These are phyloP conservation scores for Kluyveromyces marxianus DNA, from an alignment of 1,139 yeast genomes.

Conservation along the genomic window DNA sequence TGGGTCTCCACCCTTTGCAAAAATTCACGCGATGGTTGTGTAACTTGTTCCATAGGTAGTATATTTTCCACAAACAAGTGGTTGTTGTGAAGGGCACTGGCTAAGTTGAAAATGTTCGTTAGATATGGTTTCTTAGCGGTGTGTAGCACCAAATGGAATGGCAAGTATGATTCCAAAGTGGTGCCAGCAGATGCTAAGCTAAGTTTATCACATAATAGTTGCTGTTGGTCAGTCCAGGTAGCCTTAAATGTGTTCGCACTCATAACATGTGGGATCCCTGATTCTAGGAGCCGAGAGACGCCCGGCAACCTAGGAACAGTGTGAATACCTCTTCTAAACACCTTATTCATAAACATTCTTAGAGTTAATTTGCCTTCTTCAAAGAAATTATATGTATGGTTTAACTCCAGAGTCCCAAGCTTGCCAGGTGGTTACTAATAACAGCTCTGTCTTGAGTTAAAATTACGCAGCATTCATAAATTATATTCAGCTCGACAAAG, in stretches of 20 bases:
- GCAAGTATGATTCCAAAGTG: conserved; percentile 66
- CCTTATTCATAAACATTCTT: neutral
- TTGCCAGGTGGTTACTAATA: too few relatives aligned
- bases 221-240: conserved; percentile 82
- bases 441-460: too few relatives aligned
- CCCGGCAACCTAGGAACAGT: conserved; percentile 54
- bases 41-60: conserved; percentile 27
- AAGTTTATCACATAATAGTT: conserved; percentile 56
- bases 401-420: too few relatives aligned
- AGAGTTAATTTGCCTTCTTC: too few relatives aligned
- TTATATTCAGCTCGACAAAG: neutral
- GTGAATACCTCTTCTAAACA: conserved; percentile 38
- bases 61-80: conserved; percentile 80
- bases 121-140: conserved; percentile 65
- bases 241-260: conserved; percentile 58
- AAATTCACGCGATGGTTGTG: conserved; percentile 44
- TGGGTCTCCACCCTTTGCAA: conserved; percentile 20
- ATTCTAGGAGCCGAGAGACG: conserved; percentile 33
- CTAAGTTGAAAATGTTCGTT: conserved; percentile 72
- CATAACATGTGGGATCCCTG: conserved; percentile 69
- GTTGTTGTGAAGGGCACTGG: conserved; percentile 89
- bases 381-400: neutral
- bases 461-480: too few relatives aligned
- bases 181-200: conserved; percentile 74
- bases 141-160: conserved; percentile 67